Evolutionary conservation across 2,329 filamentous ascomycete genomes (phyloP), one percentile per base, ranked within the genome.

Genomic region (Chaetomium sp.): DNA sequence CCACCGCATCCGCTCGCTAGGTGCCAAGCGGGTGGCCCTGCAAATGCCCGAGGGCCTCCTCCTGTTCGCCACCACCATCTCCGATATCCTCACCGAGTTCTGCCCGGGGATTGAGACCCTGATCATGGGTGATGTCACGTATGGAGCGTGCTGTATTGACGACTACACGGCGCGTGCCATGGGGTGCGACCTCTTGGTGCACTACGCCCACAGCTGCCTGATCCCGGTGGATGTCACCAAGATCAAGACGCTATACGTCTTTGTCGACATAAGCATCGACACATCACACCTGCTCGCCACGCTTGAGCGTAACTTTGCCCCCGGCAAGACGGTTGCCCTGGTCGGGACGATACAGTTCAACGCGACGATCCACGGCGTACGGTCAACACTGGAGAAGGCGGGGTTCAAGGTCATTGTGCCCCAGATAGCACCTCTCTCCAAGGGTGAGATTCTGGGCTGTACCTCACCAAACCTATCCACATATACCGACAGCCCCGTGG

Each of bases 281-380:
- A 91, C 92, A 0, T 81, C 87, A 13, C 95, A 99, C 77, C 84
- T 99, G 19, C 79, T 97, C 58, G 90, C 91, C 9, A 95, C 93
- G 0, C 83, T 99, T 55, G 90, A 93, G 74, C 88, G 92, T 67
- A 99, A 97, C 75, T 97, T 98, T 75, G 83, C 88, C 1, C 79
- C 89, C 0, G 91, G 91, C 1, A 96, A 95, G 78, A 94, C 90
- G 0, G 88, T 99, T 64, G 95, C 95, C 5, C 85, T 97, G 70
- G 94, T 99, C 19, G 94, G 95, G 56, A 99, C 95, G 0, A 99
- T 99, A 71, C 95, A 99, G 76, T 99, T 99, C 83, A 99, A 99
- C 78, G 92, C 93, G 42, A 97, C 95, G 0, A 89, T 99, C 35
- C 95, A 99, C 77, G 92, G 91, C 19, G 87, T 96, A 16, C 87